These are phyloP conservation scores for Pichia sp. DNA, from an alignment of 1,139 yeast species.

Conservation along the genomic window DNA sequence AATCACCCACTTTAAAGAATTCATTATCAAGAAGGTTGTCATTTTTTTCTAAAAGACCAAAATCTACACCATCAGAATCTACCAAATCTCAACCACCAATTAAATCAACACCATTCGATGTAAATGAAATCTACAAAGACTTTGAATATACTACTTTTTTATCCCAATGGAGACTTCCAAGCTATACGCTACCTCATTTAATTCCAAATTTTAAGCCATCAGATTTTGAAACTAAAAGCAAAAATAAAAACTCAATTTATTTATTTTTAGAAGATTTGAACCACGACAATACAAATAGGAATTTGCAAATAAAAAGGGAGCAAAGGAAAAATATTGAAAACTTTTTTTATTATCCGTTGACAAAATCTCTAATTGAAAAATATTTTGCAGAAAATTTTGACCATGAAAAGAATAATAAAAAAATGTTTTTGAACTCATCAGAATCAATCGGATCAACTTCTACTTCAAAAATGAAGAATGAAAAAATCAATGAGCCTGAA, in stretches of 20 bases:
- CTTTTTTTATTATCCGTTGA: conserved; percentile 5
- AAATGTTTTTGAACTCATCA: neutral
- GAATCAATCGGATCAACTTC: neutral
- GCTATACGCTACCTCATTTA: neutral
- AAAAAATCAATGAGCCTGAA: neutral
- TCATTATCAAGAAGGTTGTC: conserved; percentile 4
- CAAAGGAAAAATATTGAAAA: conserved; percentile 3
- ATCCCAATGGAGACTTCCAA: conserved; percentile 2
- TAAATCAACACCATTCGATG: neutral
- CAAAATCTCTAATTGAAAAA: neutral
- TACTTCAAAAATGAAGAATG: neutral
- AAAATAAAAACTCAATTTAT: neutral
- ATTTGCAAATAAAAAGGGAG: neutral
- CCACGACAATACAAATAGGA: neutral
- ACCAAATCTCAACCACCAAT: neutral
- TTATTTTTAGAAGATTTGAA: neutral
- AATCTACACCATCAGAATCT: neutral
- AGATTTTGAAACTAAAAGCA: neutral
- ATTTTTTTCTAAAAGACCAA: conserved; percentile 1
- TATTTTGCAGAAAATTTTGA: neutral
- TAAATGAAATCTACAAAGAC: neutral
- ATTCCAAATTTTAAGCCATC: neutral
- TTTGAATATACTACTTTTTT: neutral
- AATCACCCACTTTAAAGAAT: neutral
- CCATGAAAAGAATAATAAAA: neutral